Evolutionary conservation across 306 rosid genomes (phyloP), one percentile per base, ranked within the genome.

Genomic region (Gastrolobium villosum): DNA sequence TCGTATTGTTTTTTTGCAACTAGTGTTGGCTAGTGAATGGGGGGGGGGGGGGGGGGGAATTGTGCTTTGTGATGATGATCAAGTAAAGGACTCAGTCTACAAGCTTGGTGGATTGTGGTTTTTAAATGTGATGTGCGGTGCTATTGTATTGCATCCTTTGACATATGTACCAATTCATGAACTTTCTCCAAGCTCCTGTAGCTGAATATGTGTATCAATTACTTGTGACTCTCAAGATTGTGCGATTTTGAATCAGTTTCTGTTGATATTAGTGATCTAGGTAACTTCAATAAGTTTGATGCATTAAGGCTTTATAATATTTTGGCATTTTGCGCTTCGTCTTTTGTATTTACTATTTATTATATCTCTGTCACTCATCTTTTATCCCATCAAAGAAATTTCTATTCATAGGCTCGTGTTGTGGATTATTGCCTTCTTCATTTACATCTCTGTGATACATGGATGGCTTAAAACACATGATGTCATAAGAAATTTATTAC

Each of bases 61-160:
- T 36, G 36, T 72, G 52, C 34, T 64, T 37, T 56, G 43, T 36
- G 43, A 61, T 46, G 54, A 45, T 60, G 82, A 70, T 76, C 74
- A 63, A 11, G 54, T 31, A 75, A 70, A 53, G 48, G n/a, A 54
- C 39, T 80, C 35, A 5, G 35, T 40, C 56, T 14, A 52, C 65
- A 74, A 44, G 67, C 49, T 75, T 81, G 41, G 14, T 55, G 79
- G 54, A 28, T 61, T 48, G 41, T 54, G 30, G 6, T 20, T 7
- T 57, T 69, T 36, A 45, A 78, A 50, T 52, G n/a, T 68, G 3
- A 44, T 32, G 6, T 55, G 4, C 6, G 37, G 14, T 80, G 35
- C 30, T 39, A 5, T 28, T 73, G 48, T 39, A 4, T 28, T 76
- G 65, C 13, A 54, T 39, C 68, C 34, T 43, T 77, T 36, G 62